These are phyloP conservation scores for Starmerella vaccinii DNA, from an alignment of 805 yeast genomes.

Conservation along the genomic window DNA sequence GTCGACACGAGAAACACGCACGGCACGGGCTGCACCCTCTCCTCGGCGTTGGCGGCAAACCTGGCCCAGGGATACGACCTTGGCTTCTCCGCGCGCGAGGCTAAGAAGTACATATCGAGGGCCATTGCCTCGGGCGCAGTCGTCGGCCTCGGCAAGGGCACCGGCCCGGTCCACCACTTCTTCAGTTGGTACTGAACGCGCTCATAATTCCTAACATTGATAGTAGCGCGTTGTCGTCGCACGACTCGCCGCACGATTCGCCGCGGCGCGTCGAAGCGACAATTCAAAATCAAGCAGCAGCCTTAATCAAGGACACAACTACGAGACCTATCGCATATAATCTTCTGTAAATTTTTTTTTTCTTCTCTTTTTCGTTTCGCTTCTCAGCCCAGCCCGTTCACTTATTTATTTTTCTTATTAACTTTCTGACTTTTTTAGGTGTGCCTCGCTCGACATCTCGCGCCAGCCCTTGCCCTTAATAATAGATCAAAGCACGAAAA, in stretches of 20 bases:
- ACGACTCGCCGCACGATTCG: no score
- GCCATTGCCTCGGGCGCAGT: constrained; percentile 43
- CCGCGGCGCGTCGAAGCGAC: no score
- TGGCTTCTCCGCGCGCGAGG: constrained; percentile 42
- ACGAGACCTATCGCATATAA: no score
- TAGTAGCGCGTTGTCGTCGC: no score
- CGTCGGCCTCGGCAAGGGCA: constrained; percentile 36
- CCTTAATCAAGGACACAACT: no score
- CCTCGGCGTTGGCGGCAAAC: constrained; percentile 70
- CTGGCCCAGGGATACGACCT: constrained; percentile 47
- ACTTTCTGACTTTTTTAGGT: neutral
- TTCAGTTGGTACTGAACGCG: constrained; percentile 24
- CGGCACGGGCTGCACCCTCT: constrained; percentile 85
- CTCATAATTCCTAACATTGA: no score
- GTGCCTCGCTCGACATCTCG: neutral
- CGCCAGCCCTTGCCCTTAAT: neutral
- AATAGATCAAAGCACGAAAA: neutral
- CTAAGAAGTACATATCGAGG: constrained; percentile 55
- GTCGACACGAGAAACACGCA: constrained; percentile 49
- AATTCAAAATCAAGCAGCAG: no score
- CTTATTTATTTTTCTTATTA: no score
- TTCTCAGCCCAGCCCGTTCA: no score
- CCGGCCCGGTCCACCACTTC: constrained; percentile 71
- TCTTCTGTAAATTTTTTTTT: no score
- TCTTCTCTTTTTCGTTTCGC: neutral